phyloP scores from a whole-genome alignment of 2,329 filamentous ascomycete genomes.

The Penicillium sclerotiorum region DNA sequence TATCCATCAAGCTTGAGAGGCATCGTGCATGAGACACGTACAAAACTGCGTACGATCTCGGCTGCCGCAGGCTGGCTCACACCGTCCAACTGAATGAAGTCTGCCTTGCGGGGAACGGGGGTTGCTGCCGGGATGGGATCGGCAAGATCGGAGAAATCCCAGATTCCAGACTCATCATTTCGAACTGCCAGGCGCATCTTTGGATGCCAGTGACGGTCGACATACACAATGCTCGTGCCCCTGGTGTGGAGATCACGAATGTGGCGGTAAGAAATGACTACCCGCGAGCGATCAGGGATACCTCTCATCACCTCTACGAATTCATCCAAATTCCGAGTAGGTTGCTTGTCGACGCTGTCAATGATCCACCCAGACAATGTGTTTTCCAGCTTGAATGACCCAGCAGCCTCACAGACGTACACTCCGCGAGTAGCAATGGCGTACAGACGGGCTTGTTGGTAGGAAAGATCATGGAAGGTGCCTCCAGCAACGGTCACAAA shows the following conservation, averaged over 20 bases:
- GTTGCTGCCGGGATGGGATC: slow-evolving; percentile 75
- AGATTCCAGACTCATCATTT: slow-evolving; percentile 86
- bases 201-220: slow-evolving; percentile 93
- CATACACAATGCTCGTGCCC: slow-evolving; percentile 86
- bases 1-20: slow-evolving; percentile 98
- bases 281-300: slow-evolving; percentile 78
- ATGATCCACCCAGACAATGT: slow-evolving; percentile 92
- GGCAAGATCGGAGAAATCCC: slow-evolving; percentile 89
- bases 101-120: slow-evolving; percentile 74
- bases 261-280: slow-evolving; percentile 95
- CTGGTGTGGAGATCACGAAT: slow-evolving; percentile 91
- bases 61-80: slow-evolving; percentile 88
- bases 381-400: slow-evolving; percentile 92
- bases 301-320: slow-evolving; percentile 89
- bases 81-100: slow-evolving; percentile 90
- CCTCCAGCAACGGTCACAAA: slow-evolving; percentile 93
- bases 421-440: slow-evolving; percentile 90
- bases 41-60: slow-evolving; percentile 91
- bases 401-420: slow-evolving; percentile 90
- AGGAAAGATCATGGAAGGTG: slow-evolving; percentile 94
- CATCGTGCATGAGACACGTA: slow-evolving; percentile 89
- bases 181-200: slow-evolving; percentile 92
- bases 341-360: slow-evolving; percentile 88
- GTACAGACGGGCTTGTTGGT: slow-evolving; percentile 95
- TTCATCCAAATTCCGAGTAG: slow-evolving; percentile 80